Base-by-base conservation (phyloP, 345 rosid species). In the Diplotaxis tenuifolia region DNA sequence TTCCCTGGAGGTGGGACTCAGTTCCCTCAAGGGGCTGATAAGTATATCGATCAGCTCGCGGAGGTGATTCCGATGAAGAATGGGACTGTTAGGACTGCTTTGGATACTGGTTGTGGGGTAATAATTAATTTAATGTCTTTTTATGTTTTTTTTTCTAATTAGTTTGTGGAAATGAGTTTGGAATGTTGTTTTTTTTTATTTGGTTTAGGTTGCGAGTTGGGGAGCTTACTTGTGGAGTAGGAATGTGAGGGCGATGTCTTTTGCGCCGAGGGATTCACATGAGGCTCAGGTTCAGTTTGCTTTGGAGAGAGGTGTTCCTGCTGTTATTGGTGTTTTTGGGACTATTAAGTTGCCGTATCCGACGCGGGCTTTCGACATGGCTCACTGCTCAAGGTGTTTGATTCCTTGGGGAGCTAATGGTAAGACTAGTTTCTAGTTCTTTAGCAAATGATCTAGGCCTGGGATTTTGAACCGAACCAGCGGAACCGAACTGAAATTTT, bases 231-330 rank as follows among this genome's bases (percentile, higher is more conserved):
- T 96, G 42, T 92, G 97, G 98, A 92, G 97, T 67, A 88, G 99
- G 77, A 92, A 96, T 61, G 99, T 96, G 5, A 78, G 92, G 11
- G 85, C 97, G 12, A 96, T 96, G 99, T 96, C 99, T 2, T 96
- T 96, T 59, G 99, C 99, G 19, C 99, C 98, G 11, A 86, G 99
- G 84, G 99, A 96, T 67, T 90, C 97, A 1, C 99, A 96, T 27
- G 98, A 96, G 80, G 99, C 99, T 20, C 99, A 96, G 78, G 99
- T 96, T 23, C 99, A 96, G 20, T 96, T 96, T 81, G 99, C 99
- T 36, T 87, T 96, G 3, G 99, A 96, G 81, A 89, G 99, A 78
- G 99, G 99, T 77, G 96, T 96, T 36, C 98, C 99, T 9, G 99
- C 99, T 53, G 91, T 96, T 74, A 90, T 96, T 65, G 99, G 97